Base-by-base conservation (phyloP, 2,329 filamentous ascomycete genomes). In the Alternaria gansuensis region DNA sequence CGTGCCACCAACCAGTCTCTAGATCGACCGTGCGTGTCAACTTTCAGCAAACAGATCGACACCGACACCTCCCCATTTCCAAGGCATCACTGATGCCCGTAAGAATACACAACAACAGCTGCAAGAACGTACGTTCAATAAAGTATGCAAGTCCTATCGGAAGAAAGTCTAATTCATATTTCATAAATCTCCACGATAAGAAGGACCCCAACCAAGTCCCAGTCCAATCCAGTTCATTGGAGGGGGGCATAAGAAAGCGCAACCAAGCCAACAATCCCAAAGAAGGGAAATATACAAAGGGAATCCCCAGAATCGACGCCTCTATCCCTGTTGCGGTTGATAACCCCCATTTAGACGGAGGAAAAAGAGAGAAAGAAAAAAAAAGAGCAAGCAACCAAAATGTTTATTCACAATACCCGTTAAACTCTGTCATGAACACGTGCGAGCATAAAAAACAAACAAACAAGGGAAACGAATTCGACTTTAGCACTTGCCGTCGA, bases 401-500 rank as follows among this genome's bases (percentile, higher is more conserved):
- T 17, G 17, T 17, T 17, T 17, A 17, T 17, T 17, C 17, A 17
- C 17, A 17, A 21, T 21, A 21, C 44, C 44, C 44, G 24, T 48
- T 26, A n/a, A 36, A n/a, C 31, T n/a, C 23, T 17, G 17, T 33
- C 50, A 44, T 43, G 33, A 41, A 44, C 41, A 36, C 34, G 46
- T 51, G n/a, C 14, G 21, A 44, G 13, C 11, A 33, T 13, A 31
- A 63, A 55, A 49, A 51, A 50, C 52, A 43, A n/a, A 41, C 7
- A 41, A 51, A 13, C 24, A 23, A 21, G 17, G 21, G n/a, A 33
- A 40, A 10, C 21, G 11, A 31, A 8, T 21, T 29, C 11, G 24
- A 17, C 2, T 29, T 52, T 66, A 76, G 48, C 59, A 68, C 63
- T 69, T 71, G 1, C 75, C 74, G 29, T 75, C 72, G 46, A 78